Conservation (phyloP, 2,329 filamentous ascomycete genomes). For the Zymoseptoria crescenta region DNA sequence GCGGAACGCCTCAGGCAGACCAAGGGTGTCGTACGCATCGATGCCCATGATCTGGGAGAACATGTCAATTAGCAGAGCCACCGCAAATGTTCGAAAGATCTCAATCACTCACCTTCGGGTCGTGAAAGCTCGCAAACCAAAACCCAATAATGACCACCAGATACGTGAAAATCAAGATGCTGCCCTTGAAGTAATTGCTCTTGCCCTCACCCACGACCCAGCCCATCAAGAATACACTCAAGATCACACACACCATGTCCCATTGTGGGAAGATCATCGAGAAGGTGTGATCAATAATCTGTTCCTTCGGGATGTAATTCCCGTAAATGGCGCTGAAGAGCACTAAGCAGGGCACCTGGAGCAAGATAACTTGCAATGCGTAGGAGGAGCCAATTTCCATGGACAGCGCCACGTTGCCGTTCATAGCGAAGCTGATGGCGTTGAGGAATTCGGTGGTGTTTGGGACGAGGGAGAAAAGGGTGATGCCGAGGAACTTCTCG, state of each 20-base stretch:
- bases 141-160: constrained; percentile 87
- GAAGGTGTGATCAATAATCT: constrained; percentile 59
- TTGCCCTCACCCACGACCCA: constrained; percentile 98
- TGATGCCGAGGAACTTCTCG: constrained; percentile 95
- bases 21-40: constrained; percentile 21
- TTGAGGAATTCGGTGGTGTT: constrained; percentile 99
- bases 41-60: constrained; percentile 15
- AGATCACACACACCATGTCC: constrained; percentile 96
- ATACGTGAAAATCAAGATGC: constrained; percentile 86
- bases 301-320: constrained; percentile 45
- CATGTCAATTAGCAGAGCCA: constrained; percentile 3
- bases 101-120: constrained; percentile 37
- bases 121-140: constrained; percentile 67
- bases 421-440: constrained; percentile 98
- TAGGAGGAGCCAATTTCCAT: constrained; percentile 99
- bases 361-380: constrained; percentile 86
- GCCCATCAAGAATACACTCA: constrained; percentile 91
- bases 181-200: constrained; percentile 99
- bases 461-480: constrained; percentile 89
- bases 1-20: constrained; percentile 14
- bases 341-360: constrained; percentile 89
- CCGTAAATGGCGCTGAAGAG: constrained; percentile 77
- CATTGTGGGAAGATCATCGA: constrained; percentile 92
- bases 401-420: constrained; percentile 94
- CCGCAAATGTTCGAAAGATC: not conserved